These are phyloP conservation scores for Kwoniella botswanensis DNA, from an alignment of 768 basidiomycete genomes.

Conservation along the genomic window DNA sequence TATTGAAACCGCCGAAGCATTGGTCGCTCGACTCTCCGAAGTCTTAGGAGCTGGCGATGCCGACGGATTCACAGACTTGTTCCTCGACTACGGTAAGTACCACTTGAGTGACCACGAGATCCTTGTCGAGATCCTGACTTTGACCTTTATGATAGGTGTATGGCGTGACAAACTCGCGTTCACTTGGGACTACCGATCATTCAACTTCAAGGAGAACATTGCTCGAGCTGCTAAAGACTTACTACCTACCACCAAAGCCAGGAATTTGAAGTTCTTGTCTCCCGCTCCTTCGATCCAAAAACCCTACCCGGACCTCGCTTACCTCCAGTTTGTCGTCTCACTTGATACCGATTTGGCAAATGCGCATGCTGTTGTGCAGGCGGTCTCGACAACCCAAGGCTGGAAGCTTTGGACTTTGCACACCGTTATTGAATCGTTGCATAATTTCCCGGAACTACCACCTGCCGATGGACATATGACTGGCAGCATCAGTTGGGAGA, in stretches of 20 bases:
- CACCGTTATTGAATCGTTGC: constrained; percentile 66
- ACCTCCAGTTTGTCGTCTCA: constrained; percentile 66
- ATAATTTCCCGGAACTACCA: constrained; percentile 61
- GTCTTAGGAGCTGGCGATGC: constrained; percentile 17
- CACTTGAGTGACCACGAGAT: not conserved
- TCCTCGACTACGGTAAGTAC: constrained; percentile 32
- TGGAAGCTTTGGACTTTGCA: constrained; percentile 69
- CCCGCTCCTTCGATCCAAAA: constrained; percentile 32
- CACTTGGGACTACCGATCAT: constrained; percentile 70
- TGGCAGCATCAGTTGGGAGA: constrained; percentile 19
- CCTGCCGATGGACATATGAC: constrained; percentile 25
- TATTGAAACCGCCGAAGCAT: not conserved
- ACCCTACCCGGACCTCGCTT: constrained; percentile 62
- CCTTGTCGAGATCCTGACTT: not conserved
- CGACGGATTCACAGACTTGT: constrained; percentile 27
- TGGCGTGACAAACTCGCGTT: constrained; percentile 70
- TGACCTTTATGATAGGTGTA: constrained; percentile 33
- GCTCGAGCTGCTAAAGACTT: constrained; percentile 57
- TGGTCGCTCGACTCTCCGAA: constrained; percentile 8
- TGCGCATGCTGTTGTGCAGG: constrained; percentile 65
- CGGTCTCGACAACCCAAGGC: constrained; percentile 63
- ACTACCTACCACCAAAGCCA: constrained; percentile 46
- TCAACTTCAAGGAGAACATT: constrained; percentile 62
- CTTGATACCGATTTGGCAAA: constrained; percentile 64
- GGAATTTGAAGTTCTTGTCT: constrained; percentile 29